phyloP scores from a whole-genome alignment of 345 rosid genomes.

The Melaleuca alternifolia region DNA sequence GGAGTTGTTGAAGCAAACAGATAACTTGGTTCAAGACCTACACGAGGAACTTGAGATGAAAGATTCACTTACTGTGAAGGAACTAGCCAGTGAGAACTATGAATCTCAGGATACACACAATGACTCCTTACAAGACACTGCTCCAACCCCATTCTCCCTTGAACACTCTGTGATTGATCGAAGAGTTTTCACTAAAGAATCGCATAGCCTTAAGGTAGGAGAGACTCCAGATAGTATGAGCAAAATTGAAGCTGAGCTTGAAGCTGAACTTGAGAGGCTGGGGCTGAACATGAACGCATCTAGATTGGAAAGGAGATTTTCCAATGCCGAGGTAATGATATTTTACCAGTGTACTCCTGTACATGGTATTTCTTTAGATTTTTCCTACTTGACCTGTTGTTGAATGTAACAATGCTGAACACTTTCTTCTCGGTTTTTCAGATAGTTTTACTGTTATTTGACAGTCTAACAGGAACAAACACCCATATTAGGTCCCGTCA shows the following conservation, averaged over 20 bases:
- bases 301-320: constrained; percentile 26
- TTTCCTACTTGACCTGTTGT: background rate
- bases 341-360: background rate
- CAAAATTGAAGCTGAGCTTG: constrained; percentile 90
- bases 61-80: constrained; percentile 51
- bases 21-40: constrained; percentile 64
- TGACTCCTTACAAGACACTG: constrained; percentile 11
- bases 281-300: constrained; percentile 51
- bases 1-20: constrained; percentile 42
- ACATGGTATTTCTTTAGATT: background rate
- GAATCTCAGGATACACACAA: constrained; percentile 20
- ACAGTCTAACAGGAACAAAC: background rate
- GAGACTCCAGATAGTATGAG: constrained; percentile 44
- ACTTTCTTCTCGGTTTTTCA: background rate
- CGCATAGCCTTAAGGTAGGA: constrained; percentile 20
- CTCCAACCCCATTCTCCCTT: constrained; percentile 1
- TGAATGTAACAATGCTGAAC: background rate
- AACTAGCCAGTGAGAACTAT: constrained; percentile 36
- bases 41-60: constrained; percentile 70
- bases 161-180: constrained; percentile 5
- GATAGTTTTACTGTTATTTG: background rate
- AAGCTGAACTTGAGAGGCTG: constrained; percentile 92
- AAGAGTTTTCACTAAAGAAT: constrained; percentile 12
- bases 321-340: constrained; percentile 44
- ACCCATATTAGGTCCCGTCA: background rate